Conservation (phyloP, 2,329 filamentous ascomycete species). For the Madurella mycetomatis region DNA sequence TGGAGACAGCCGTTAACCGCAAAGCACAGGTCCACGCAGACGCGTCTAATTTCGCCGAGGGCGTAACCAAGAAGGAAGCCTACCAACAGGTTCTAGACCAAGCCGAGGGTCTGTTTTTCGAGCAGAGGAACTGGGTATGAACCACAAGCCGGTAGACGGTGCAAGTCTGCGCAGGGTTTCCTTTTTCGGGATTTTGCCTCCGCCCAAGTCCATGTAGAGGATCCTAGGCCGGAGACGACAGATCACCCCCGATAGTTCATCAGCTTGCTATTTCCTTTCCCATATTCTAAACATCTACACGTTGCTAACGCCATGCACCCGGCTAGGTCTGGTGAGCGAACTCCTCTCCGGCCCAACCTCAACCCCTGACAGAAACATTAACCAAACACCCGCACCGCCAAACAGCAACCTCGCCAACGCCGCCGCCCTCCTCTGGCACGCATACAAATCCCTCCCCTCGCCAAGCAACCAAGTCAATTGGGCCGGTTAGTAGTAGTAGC, state of each 20-base stretch:
- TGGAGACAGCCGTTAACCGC: background rate
- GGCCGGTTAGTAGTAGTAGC: conserved; percentile 48
- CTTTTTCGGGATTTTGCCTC: background rate
- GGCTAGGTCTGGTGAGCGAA: background rate
- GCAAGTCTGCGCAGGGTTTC: background rate
- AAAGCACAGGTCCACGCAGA: conserved; percentile 66
- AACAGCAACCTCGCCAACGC: conserved; percentile 70
- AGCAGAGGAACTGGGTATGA: conserved; percentile 74
- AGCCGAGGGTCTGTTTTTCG: conserved; percentile 63
- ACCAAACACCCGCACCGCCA: background rate
- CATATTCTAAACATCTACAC: no score
- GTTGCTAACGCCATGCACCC: no score
- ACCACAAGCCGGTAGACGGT: background rate
- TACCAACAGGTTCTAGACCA: conserved; percentile 71
- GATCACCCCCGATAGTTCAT: no score
- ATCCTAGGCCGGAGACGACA: no score
- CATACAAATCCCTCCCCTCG: conserved; percentile 64
- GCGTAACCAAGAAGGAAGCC: conserved; percentile 65
- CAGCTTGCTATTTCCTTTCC: no score
- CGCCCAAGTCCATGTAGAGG: no score
- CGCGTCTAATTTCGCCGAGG: conserved; percentile 65
- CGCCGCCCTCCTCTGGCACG: conserved; percentile 74
- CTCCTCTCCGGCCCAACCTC: background rate
- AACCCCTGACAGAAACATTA: conserved; percentile 12
- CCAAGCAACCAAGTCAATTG: conserved; percentile 70